Base-by-base conservation (phyloP, 805 yeast species). In the Nakazawaea wyomingensis region DNA sequence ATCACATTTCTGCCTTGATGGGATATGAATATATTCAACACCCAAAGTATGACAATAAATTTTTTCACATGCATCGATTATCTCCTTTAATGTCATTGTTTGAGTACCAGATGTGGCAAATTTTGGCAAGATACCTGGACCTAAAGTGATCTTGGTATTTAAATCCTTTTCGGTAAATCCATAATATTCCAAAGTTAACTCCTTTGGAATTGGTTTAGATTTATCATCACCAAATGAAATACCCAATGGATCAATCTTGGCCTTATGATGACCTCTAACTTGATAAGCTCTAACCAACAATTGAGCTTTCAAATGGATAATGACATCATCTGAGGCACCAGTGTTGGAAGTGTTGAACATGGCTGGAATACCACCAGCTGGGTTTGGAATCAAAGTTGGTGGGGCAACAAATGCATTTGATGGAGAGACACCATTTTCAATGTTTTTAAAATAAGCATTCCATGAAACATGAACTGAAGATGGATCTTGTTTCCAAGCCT, bases 221-320 rank as follows among this genome's bases (percentile, higher is more conserved):
- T 52, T 52, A 56, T 77, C 78, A 57, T 79, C 85, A 54, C 93
- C 97, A 60, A 81, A 86, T 16, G 90, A 79, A 58, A 91, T 85
- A 29, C 85, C 91, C 59, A 93, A 72, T n/a, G 99, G 99, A 66
- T 93, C 99, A 49, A 89, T 82, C 55, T 81, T 83, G 36, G 98
- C 97, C 71, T 86, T 87, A 65, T 82, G 85, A 66, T 93, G 99
- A 53, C 99, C 99, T 67, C 98, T 82, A 41, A 93, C 99, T 72
- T 93, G 99, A 69, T 90, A 93, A 24, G 99, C 99, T 66, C 99
- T 85, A 50, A 95, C 97, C 56, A 93, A 75, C 55, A 93, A 78
- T 74, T 93, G 99, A 14, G 89, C 95, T 66, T 93, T 93, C 73
- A 93, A 78, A 64, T 93, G 98, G 49, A 86, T 75, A 50, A 85